A percentile compares a stretch with the other conserved stretches of the same genome.
Evolutionary conservation across 2,329 filamentous ascomycete genomes (phyloP).

Genomic region (Trichoderma breve): DNA sequence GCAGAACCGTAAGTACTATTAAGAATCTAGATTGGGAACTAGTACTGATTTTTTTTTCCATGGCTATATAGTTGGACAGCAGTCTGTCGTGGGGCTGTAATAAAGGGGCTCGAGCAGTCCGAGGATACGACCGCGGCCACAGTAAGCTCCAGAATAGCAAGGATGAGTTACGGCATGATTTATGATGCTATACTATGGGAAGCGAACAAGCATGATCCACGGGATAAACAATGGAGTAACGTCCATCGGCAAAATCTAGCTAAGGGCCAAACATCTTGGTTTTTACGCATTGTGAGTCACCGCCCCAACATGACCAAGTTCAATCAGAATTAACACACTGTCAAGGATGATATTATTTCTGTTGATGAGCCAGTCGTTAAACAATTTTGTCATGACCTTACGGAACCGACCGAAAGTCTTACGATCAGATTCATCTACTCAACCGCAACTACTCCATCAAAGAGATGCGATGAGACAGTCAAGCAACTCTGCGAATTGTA

Average conservation of each 20-base stretch:
- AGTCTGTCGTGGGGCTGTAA: constrained; percentile 35
- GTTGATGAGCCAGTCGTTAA: neutral
- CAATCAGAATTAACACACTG: neutral
- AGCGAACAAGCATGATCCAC: neutral
- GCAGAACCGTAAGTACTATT: constrained; percentile 33
- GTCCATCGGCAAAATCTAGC: neutral
- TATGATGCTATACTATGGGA: neutral
- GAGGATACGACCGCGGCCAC: neutral
- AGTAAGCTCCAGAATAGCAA: constrained; percentile 27
- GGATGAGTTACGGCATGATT: constrained; percentile 29
- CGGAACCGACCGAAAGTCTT: neutral
- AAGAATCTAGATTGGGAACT: neutral
- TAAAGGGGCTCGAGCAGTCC: constrained; percentile 24
- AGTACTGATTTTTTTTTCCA: neutral
- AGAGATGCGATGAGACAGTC: constrained; percentile 18
- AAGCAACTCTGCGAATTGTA: constrained; percentile 8
- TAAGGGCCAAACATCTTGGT: constrained; percentile 30
- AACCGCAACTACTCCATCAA: neutral
- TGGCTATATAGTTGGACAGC: constrained; percentile 34
- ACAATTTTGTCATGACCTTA: no score
- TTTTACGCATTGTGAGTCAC: constrained; percentile 23
- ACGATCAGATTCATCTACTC: constrained; percentile 17
- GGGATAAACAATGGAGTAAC: constrained; percentile 24
- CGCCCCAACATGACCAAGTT: rapidly evolving
- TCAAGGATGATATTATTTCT: constrained; percentile 4